These are phyloP conservation scores for Pyronema domesticum DNA, from an alignment of 495 filamentous ascomycete genomes.

Conservation along the genomic window DNA sequence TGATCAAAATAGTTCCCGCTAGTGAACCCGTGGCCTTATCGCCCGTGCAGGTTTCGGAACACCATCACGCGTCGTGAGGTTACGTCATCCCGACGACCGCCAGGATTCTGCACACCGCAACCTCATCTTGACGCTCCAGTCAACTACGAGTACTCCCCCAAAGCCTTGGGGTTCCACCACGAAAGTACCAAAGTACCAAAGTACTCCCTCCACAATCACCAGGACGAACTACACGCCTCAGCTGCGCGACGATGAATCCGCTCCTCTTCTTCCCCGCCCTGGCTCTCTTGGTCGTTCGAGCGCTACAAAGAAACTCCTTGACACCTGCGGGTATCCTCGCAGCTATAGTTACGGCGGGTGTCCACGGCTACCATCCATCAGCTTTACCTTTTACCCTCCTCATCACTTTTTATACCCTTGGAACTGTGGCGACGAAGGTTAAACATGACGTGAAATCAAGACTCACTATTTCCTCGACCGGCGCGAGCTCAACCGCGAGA, in stretches of 20 bases:
- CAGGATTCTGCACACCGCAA: too few species aligned
- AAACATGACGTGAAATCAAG: conserved; percentile 73
- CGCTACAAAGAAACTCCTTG: conserved; percentile 33
- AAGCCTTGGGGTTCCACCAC: too few species aligned
- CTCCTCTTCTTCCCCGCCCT: conserved; percentile 54
- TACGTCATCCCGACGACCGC: too few species aligned
- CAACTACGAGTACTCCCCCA: too few species aligned
- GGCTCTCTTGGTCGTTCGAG: conserved; percentile 21
- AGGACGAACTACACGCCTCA: not conserved
- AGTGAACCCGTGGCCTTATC: too few species aligned
- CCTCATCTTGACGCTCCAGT: too few species aligned
- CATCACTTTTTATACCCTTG: conserved; percentile 69
- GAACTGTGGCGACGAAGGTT: conserved; percentile 70
- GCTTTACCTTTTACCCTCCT: conserved; percentile 70
- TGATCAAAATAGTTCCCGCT: too few species aligned
- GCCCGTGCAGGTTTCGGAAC: too few species aligned
- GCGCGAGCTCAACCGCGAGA: conserved; percentile 37
- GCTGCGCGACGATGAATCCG: conserved; percentile 40
- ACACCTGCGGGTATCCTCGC: conserved; percentile 50
- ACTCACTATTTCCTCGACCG: conserved; percentile 59
- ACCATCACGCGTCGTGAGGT: too few species aligned
- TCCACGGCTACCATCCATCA: conserved; percentile 82
- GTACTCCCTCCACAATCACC: too few species aligned
- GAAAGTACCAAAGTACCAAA: too few species aligned
- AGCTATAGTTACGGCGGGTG: conserved; percentile 52